These are phyloP conservation scores for Podospora comata DNA, from an alignment of 495 filamentous ascomycete genomes.

Conservation along the genomic window DNA sequence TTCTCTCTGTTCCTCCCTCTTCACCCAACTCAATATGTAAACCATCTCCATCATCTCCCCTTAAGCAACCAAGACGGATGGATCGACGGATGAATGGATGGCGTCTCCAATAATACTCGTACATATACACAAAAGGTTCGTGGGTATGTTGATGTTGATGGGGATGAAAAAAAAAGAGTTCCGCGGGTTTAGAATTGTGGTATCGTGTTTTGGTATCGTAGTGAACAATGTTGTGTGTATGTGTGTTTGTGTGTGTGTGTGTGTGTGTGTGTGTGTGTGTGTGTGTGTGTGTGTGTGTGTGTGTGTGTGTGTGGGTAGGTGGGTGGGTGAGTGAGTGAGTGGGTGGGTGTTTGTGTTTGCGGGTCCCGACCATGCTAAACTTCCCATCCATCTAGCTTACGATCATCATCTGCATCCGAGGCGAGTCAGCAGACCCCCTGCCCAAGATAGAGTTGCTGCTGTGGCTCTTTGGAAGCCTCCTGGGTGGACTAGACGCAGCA, in stretches of 20 bases:
- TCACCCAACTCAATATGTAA: neutral
- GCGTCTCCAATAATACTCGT: conserved; percentile 13
- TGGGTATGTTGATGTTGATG: conserved; percentile 1
- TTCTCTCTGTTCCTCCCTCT: neutral
- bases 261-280: too few species aligned
- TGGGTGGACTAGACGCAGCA: conserved; percentile 40
- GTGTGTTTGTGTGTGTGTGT: too few species aligned
- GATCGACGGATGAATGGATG: too few species aligned
- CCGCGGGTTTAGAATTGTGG: neutral
- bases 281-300: too few species aligned
- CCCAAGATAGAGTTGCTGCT: conserved; percentile 51
- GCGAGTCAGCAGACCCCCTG: conserved; percentile 47
- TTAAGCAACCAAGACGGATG: neutral
- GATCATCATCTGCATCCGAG: conserved; percentile 67
- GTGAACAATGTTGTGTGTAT: neutral
- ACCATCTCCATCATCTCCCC: neutral
- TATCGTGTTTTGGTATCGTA: neutral
- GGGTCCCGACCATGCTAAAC: too few species aligned
- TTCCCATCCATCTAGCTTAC: conserved; percentile 45
- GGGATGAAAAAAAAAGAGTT: neutral
- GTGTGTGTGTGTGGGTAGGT: too few species aligned
- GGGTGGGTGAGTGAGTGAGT: too few species aligned
- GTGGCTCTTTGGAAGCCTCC: conserved; percentile 47
- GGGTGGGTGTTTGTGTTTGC: too few species aligned
- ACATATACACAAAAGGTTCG: conserved; percentile 16